Evolutionary conservation across 2,329 filamentous ascomycete species (phyloP).

Genomic region (Harringtonia aguacate): DNA sequence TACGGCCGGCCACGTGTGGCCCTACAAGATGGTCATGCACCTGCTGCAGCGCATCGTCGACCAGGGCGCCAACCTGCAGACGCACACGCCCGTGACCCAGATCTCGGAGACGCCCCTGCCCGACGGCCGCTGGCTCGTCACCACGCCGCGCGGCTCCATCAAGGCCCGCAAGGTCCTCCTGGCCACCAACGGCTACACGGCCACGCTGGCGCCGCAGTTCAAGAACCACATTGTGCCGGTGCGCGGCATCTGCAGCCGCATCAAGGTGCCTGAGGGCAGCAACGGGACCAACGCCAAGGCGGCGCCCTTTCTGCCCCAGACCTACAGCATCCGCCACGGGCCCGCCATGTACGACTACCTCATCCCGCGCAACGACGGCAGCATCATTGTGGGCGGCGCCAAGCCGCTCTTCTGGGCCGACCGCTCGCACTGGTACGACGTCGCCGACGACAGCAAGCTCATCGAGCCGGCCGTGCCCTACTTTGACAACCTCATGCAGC

Average conservation of each 20-base stretch:
- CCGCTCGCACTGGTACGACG: slow-evolving; percentile 30
- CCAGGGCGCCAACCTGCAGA: slow-evolving; percentile 7
- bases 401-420: slow-evolving; percentile 20
- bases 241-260: no score
- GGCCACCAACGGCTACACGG: slow-evolving; percentile 20
- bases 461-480: slow-evolving; percentile 31
- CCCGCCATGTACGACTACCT: slow-evolving; percentile 23
- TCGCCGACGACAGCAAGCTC: slow-evolving; percentile 30
- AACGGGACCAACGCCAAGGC: no score
- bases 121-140: slow-evolving; percentile 6
- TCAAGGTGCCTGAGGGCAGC: slow-evolving; percentile 1
- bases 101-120: background rate
- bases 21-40: slow-evolving; percentile 5
- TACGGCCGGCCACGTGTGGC: slow-evolving; percentile 4
- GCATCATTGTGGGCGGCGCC: slow-evolving; percentile 27
- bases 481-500: slow-evolving; percentile 37
- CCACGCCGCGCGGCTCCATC: slow-evolving; percentile 14
- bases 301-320: no score
- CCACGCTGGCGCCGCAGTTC: slow-evolving; percentile 13
- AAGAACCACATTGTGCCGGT: slow-evolving; percentile 6
- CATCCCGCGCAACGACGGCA: slow-evolving; percentile 31
- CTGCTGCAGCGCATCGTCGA: slow-evolving; percentile 1
- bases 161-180: slow-evolving; percentile 13
- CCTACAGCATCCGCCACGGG: slow-evolving; percentile 15
- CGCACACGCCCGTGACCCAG: slow-evolving; percentile 6